These are phyloP conservation scores for Liquidambar formosana DNA, from an alignment of 164 flowering plant genomes.

Conservation along the genomic window DNA sequence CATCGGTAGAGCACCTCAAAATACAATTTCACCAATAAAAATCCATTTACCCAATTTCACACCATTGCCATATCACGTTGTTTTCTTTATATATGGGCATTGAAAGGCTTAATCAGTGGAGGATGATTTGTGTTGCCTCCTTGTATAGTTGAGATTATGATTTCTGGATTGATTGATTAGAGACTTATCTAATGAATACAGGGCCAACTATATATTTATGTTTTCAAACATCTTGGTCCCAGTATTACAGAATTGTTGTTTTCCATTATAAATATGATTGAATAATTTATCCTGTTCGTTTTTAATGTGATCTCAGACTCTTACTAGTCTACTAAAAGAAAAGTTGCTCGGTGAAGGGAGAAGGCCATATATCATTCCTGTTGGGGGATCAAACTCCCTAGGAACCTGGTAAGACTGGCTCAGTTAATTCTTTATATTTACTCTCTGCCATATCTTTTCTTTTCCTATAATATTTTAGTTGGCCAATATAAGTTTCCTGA, in stretches of 20 bases:
- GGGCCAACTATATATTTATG: not conserved
- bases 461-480: not conserved
- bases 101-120: too few relatives aligned
- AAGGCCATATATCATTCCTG: conserved; percentile 94
- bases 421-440: not conserved
- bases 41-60: too few relatives aligned
- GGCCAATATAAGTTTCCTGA: too few relatives aligned
- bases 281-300: not conserved
- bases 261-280: not conserved
- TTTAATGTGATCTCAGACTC: conserved; percentile 47
- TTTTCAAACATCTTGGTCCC: too few relatives aligned
- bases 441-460: not conserved
- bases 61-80: too few relatives aligned
- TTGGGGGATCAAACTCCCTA: conserved; percentile 94
- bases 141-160: too few relatives aligned
- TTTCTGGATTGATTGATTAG: not conserved
- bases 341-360: conserved; percentile 78
- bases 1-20: too few relatives aligned
- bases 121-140: too few relatives aligned
- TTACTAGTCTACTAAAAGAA: conserved; percentile 67
- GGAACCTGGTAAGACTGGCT: conserved; percentile 79
- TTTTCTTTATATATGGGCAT: too few relatives aligned
- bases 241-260: not conserved
- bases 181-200: not conserved
- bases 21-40: too few relatives aligned